Evolutionary conservation across 148 eudicot genomes (phyloP).

Genomic region (Heliamphora exappendiculata): DNA sequence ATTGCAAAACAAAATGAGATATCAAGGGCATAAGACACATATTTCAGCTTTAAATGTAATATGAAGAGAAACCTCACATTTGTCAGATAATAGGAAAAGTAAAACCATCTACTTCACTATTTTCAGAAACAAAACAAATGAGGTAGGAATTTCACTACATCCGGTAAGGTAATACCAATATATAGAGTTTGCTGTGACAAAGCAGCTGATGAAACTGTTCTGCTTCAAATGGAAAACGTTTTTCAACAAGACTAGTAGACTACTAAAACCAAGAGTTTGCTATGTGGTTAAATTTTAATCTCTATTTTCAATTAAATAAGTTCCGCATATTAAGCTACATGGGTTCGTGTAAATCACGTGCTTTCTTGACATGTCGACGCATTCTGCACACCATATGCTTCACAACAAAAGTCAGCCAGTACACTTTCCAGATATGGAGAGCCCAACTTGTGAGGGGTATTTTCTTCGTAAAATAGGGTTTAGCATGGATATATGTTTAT

Average conservation of each 20-base stretch:
- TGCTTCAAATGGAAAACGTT: neutral
- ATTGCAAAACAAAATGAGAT: neutral
- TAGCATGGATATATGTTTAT: too few relatives aligned
- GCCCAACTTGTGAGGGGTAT: too few relatives aligned
- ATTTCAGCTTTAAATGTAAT: neutral
- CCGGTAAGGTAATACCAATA: neutral
- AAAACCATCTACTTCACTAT: neutral
- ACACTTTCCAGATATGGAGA: neutral
- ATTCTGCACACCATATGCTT: neutral
- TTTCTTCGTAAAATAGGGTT: too few relatives aligned
- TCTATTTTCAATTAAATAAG: too few relatives aligned
- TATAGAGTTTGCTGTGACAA: neutral
- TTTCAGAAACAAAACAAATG: neutral
- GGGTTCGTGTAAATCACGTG: too few relatives aligned
- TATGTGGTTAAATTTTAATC: neutral
- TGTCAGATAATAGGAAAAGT: neutral
- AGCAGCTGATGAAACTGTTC: neutral
- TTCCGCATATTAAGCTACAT: too few relatives aligned
- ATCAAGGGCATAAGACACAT: neutral
- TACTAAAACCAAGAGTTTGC: neutral
- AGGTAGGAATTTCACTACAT: neutral
- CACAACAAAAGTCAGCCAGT: neutral
- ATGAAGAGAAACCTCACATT: neutral
- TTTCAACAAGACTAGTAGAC: neutral
- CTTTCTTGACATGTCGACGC: neutral